phyloP scores from a whole-genome alignment of 2,329 filamentous ascomycete genomes.

The Paracorniculantispora psalliotae region DNA sequence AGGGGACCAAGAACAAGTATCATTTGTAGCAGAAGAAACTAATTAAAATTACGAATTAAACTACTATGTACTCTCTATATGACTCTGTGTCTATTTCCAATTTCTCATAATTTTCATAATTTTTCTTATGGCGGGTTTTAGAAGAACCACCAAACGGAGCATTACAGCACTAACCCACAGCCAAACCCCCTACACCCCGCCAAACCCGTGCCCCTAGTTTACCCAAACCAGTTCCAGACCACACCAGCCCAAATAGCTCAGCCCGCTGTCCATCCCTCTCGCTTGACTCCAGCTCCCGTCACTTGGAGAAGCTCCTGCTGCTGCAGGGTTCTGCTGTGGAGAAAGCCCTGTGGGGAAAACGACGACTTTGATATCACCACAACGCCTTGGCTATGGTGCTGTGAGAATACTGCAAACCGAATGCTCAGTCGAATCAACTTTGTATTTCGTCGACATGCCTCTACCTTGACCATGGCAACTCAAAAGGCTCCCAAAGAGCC shows the following conservation, averaged over 20 bases:
- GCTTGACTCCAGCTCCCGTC: not conserved
- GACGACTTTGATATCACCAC: not conserved
- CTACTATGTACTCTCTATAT: too few relatives aligned
- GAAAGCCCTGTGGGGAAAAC: conserved; percentile 2
- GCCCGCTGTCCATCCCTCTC: not conserved
- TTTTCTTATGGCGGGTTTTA: too few relatives aligned
- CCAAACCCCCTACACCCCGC: not conserved
- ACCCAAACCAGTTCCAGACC: not conserved
- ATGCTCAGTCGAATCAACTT: conserved; percentile 3
- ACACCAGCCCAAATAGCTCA: not conserved
- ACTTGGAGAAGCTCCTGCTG: not conserved
- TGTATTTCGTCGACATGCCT: conserved; percentile 29
- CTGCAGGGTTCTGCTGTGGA: conserved; percentile 1
- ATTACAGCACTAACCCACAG: not conserved
- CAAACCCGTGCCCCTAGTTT: not conserved
- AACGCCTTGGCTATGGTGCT: not conserved
- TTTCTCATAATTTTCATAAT: too few relatives aligned
- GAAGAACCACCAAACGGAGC: too few relatives aligned
- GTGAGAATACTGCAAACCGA: not conserved
- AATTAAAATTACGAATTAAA: too few relatives aligned
- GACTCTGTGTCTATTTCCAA: too few relatives aligned
- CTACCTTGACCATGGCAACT: conserved; percentile 33
- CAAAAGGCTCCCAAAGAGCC: conserved; percentile 45
- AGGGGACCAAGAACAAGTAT: too few relatives aligned
- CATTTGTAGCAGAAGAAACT: too few relatives aligned